Evolutionary conservation across 75 land plant genomes (phyloP).

Genomic region (Cupressus sempervirens): DNA sequence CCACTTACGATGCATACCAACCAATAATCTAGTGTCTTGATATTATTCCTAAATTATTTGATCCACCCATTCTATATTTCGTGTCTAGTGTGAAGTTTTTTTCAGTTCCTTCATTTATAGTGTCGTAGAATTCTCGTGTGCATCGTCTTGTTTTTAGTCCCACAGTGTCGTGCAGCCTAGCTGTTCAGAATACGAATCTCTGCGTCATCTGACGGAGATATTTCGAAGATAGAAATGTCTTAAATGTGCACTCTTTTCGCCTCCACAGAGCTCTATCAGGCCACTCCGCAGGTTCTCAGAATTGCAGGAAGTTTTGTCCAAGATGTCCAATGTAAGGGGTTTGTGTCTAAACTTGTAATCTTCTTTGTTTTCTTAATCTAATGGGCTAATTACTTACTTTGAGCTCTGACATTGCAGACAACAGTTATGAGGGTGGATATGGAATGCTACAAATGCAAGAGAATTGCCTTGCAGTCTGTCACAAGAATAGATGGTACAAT

Average conservation of each 20-base stretch:
- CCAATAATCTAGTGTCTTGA: not conserved
- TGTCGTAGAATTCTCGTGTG: not conserved
- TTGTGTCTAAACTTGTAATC: not conserved
- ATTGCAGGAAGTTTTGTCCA: not conserved
- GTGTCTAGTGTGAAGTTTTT: not conserved
- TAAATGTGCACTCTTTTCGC: not conserved
- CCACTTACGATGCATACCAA: not conserved
- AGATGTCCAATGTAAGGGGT: not conserved
- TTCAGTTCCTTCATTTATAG: not conserved
- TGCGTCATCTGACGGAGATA: not conserved
- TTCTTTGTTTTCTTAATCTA: not conserved
- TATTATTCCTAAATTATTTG: too few species aligned
- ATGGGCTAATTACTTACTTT: not conserved
- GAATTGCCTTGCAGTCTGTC: constrained; percentile 9
- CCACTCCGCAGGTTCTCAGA: not conserved
- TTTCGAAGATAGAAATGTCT: not conserved
- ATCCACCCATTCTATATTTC: too few species aligned
- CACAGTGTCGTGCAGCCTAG: not conserved
- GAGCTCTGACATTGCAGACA: not conserved
- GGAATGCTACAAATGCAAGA: constrained; percentile 8
- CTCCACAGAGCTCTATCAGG: not conserved
- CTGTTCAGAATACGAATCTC: not conserved
- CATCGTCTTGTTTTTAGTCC: not conserved
- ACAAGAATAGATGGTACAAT: not conserved
- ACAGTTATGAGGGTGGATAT: constrained; percentile 2